Base-by-base conservation (phyloP, 441 rosid species). In the Breynia disticha region DNA sequence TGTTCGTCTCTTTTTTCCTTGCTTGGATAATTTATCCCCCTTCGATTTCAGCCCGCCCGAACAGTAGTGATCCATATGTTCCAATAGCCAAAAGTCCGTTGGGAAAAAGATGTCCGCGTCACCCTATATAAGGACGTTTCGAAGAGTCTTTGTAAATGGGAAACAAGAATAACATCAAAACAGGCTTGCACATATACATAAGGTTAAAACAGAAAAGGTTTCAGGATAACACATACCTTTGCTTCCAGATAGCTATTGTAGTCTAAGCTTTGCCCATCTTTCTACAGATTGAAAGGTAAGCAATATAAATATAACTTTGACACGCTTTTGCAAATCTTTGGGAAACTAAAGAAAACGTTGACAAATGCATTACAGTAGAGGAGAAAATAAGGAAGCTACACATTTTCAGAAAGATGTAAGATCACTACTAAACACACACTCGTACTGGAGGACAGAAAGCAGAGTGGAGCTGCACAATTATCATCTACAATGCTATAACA, bases 51-150 rank as follows among this genome's bases (percentile, higher is more conserved):
- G 61, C 88, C 93, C 76, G 20, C 95, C 86, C 5, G 98, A 91
- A 66, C 97, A 82, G 66, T 81, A 81, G 74, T 91, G 98, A 44
- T 91, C 97, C 66, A 91, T 78, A 28, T 68, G 67, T 68, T 91
- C 98, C 83, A 91, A 73, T 41, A 91, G 87, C 86, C 76, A 78
- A 64, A 91, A 91, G 70, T 91, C 91, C 1, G 97, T 88, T 2
- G 97, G 97, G 59, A 91, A 91, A 69, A 91, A 91, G 41, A 91
- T 88, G 70, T 91, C 97, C 57, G 95, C 97, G 75, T 91, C 97
- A 59, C 97, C 98, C 97, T 88, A 38, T 57, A 56, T 46, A n/a
- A n/a, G n/a, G 44, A 47, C 61, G 32, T 19, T 55, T 37, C 12
- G 14, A 50, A 24, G 7, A 24, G 32, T 24, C 7, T 7, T 24